Evolutionary conservation across 1,284 basidiomycete species (phyloP), one percentile per base, ranked within the genome.

Genomic region (Megacollybia platyphylla): DNA sequence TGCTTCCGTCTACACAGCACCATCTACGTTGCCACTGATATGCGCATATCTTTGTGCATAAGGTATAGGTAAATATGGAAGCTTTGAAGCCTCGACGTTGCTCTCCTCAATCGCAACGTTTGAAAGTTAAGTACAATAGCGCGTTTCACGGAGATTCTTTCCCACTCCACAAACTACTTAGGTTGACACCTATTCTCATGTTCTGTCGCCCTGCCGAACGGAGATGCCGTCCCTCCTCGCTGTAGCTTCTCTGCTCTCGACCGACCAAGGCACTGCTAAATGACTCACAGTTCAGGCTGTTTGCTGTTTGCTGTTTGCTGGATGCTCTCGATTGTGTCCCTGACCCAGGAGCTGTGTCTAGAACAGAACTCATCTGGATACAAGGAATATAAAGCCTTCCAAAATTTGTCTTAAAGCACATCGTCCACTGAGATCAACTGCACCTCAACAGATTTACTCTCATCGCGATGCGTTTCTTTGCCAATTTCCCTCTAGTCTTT

Each of bases 131-230:
- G 20, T 24, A 24, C 20, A 24, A 24, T 24, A 24, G 20, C 5
- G 20, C 20, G 20, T 24, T 24, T 24, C 20, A 24, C 20, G 4
- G 20, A 24, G 20, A 24, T 24, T 24, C 20, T 24, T 51, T 49
- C 15, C 26, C 31, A 28, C 31, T 34, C 31, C 31, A 34, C 31
- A 34, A 34, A 34, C 6, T 15, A 11, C 15, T 4, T 11, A 11
- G 10, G 31, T 34, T 34, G 31, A 11, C 15, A 15, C 4, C 4
- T 34, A 24, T 34, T 34, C 31, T 34, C 31, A 34, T 34, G 31
- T 34, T 15, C 31, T 34, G 31, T 34, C 31, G 31, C 31, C 9
- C 31, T 34, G 11, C 15, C 4, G 11, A 34, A 34, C 31, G 15
- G 15, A 34, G 10, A 15, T 11, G 15, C 15, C 31, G 10, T 34